phyloP scores from a whole-genome alignment of 257 asterid genomes.

The Hygrophila difformis region DNA sequence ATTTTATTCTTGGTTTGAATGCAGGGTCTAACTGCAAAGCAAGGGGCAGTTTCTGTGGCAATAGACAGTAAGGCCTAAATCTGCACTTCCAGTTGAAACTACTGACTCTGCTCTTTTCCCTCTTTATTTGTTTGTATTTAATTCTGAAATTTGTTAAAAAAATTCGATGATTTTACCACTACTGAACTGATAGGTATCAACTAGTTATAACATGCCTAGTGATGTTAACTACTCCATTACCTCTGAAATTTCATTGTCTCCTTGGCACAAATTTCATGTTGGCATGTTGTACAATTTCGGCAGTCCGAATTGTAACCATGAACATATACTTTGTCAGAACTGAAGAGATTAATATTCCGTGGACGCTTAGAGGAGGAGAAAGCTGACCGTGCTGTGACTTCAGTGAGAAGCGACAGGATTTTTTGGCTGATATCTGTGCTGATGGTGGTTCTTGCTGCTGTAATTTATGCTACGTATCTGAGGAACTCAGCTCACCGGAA shows the following conservation, averaged over 20 bases:
- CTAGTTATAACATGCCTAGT: no score
- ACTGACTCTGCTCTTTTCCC: background rate
- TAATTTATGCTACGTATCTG: no score
- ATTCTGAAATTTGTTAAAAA: no score
- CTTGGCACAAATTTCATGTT: no score
- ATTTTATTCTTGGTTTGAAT: slow-evolving; percentile 1
- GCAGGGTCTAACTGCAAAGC: slow-evolving; percentile 28
- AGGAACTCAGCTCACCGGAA: no score
- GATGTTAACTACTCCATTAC: no score
- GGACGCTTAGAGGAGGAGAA: slow-evolving; percentile 10
- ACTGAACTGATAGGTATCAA: no score
- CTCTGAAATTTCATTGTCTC: no score
- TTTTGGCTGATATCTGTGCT: slow-evolving; percentile 12
- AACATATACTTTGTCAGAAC: slow-evolving; percentile 16
- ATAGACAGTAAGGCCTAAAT: slow-evolving; percentile 39
- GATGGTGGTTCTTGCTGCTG: slow-evolving; percentile 16
- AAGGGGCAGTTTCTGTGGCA: slow-evolving; percentile 17
- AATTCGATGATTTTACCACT: no score
- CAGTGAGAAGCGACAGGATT: slow-evolving; percentile 4
- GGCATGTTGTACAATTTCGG: background rate
- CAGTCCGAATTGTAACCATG: background rate
- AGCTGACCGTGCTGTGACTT: slow-evolving; percentile 2
- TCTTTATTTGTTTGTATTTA: background rate
- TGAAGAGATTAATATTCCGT: slow-evolving; percentile 12
- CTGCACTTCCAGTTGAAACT: background rate